Evolutionary conservation across 2,329 filamentous ascomycete genomes (phyloP).

Genomic region (Didymella pinodella): DNA sequence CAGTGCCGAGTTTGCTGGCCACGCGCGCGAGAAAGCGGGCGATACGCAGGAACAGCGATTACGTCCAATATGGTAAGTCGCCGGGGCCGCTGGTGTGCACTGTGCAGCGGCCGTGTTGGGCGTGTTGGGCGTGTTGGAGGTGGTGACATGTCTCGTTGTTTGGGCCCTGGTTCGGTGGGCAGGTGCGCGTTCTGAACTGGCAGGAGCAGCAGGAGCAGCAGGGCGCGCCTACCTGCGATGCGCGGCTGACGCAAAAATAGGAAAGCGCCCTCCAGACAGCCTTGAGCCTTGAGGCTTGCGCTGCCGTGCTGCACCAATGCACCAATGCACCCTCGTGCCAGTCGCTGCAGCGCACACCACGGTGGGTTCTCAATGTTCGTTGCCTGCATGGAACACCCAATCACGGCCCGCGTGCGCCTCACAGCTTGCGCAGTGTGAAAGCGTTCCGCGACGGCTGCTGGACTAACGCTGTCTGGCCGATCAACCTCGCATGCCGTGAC

Average conservation of each 20-base stretch:
- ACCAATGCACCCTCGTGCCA: neutral
- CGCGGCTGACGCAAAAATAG: conserved; percentile 41
- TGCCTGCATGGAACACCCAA: conserved; percentile 10
- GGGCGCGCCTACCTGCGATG: conserved; percentile 28
- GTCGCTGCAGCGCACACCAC: conserved; percentile 7
- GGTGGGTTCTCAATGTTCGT: conserved; percentile 3
- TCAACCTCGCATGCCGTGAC: conserved; percentile 35
- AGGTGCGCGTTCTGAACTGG: neutral
- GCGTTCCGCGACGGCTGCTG: conserved; percentile 35
- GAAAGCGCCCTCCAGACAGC: conserved; percentile 14
- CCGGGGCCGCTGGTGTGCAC: neutral
- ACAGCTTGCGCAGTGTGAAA: conserved; percentile 24
- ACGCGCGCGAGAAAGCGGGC: conserved; percentile 38
- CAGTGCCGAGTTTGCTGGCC: conserved; percentile 28
- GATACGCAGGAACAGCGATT: conserved; percentile 33
- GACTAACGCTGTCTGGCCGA: conserved; percentile 34
- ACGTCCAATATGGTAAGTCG: conserved; percentile 15
- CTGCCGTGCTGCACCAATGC: too few species aligned
- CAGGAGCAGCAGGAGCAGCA: conserved; percentile 12
- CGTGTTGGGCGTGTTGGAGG: neutral
- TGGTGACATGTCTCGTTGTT: neutral
- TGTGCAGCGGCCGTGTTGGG: neutral
- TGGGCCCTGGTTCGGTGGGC: neutral
- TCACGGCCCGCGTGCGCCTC: conserved; percentile 16
- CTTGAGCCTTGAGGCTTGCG: neutral